Conservation (phyloP, 1,139 yeast genomes). For the Hyphopichia buzzinii region DNA sequence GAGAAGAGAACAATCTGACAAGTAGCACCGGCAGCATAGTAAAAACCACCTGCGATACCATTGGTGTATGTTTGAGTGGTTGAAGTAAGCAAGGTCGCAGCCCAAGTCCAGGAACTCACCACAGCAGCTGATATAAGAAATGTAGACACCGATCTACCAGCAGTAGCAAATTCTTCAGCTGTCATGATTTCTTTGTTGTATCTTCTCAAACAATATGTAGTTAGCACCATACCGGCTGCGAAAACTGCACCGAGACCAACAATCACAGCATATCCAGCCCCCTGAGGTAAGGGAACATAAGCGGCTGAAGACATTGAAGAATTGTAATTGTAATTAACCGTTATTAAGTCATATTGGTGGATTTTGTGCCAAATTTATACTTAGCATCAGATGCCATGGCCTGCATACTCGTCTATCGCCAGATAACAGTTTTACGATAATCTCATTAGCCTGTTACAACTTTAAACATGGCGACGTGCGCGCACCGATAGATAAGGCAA, state of each 20-base stretch:
- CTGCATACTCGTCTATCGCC: background rate
- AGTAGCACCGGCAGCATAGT: slow-evolving; percentile 55
- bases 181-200: slow-evolving; percentile 81
- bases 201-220: slow-evolving; percentile 66
- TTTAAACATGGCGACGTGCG: background rate
- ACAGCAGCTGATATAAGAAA: slow-evolving; percentile 85
- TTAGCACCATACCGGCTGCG: slow-evolving; percentile 73
- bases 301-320: slow-evolving; percentile 3
- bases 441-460: no score
- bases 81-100: slow-evolving; percentile 76
- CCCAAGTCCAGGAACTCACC: slow-evolving; percentile 94
- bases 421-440: no score
- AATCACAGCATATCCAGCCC: slow-evolving; percentile 91
- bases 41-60: slow-evolving; percentile 63
- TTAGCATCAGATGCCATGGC: background rate
- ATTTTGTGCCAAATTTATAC: no score
- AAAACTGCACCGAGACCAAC: slow-evolving; percentile 85
- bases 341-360: no score
- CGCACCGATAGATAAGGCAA: background rate
- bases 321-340: no score
- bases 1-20: slow-evolving; percentile 53
- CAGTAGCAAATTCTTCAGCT: slow-evolving; percentile 87
- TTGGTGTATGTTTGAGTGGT: slow-evolving; percentile 75
- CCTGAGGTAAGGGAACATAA: slow-evolving; percentile 46
- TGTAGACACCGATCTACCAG: slow-evolving; percentile 80